Percentiles rank a stretch among this genome's conserved stretches.
Evolutionary conservation across 768 basidiomycete species (phyloP).

Genomic region (Russula brevipes): DNA sequence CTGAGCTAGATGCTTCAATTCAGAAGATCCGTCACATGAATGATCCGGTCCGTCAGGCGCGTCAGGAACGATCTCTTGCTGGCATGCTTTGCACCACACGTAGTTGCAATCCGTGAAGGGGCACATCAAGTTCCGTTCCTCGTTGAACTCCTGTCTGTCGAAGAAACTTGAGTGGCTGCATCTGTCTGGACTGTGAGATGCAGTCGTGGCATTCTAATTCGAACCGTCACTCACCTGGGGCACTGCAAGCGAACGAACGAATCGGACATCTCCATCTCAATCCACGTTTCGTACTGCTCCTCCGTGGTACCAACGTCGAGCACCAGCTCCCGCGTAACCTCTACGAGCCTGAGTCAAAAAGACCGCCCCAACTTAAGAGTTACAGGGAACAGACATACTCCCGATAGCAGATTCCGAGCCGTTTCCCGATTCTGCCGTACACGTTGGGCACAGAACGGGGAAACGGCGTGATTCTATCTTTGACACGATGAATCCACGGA

Average conservation of each 20-base stretch:
- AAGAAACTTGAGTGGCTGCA: constrained; percentile 26
- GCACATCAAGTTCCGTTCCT: constrained; percentile 27
- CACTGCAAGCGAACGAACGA: constrained; percentile 46
- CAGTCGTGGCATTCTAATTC: neutral
- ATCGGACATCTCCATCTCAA: constrained; percentile 44
- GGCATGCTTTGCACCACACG: constrained; percentile 35
- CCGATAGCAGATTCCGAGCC: constrained; percentile 27
- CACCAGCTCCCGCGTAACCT: constrained; percentile 30
- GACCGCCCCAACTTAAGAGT: too few relatives aligned
- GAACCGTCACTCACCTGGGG: constrained; percentile 32
- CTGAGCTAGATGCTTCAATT: constrained; percentile 31
- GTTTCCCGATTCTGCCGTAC: constrained; percentile 33
- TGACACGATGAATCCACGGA: constrained; percentile 40
- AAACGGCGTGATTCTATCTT: constrained; percentile 50
- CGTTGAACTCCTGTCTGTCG: constrained; percentile 29
- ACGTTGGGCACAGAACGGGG: constrained; percentile 59
- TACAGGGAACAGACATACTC: constrained; percentile 28
- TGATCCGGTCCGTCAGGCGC: constrained; percentile 26
- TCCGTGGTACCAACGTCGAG: constrained; percentile 43
- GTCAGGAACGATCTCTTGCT: constrained; percentile 26
- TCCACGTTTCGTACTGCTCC: constrained; percentile 37
- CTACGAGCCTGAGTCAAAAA: neutral
- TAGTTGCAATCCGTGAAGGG: constrained; percentile 30
- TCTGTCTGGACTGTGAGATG: constrained; percentile 11
- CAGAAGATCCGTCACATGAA: constrained; percentile 34